phyloP scores from a whole-genome alignment of 73 alveolate species.

The Tetrahymena borealis region DNA sequence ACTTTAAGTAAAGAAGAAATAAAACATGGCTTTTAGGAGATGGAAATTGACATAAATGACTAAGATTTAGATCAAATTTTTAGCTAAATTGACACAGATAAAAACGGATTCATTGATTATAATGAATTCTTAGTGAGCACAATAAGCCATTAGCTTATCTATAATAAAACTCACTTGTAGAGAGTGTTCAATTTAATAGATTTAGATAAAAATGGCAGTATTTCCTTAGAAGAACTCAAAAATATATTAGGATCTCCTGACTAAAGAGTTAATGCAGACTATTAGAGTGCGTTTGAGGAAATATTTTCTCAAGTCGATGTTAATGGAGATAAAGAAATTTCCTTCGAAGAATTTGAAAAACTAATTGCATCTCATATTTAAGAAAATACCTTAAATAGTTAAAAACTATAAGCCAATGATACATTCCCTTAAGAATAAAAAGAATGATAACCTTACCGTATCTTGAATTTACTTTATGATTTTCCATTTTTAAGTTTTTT shows the following conservation, averaged over 20 bases:
- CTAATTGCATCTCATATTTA: neutral
- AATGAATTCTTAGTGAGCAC: conserved; percentile 10
- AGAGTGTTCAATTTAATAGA: conserved; percentile 16
- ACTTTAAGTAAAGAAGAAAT: conserved; percentile 8
- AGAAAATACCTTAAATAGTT: neutral
- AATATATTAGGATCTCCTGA: conserved; percentile 2
- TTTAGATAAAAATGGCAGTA: conserved; percentile 12
- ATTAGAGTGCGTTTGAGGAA: neutral
- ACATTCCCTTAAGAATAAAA: too few relatives aligned
- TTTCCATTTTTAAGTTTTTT: too few relatives aligned
- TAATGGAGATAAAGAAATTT: neutral
- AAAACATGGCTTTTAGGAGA: neutral
- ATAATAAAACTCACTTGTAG: neutral
- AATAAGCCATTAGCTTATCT: neutral
- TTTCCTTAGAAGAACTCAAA: conserved; percentile 5
- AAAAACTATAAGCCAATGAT: neutral
- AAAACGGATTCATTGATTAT: conserved; percentile 12
- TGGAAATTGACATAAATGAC: neutral
- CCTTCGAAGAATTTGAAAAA: neutral
- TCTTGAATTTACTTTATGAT: too few relatives aligned
- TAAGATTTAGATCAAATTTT: conserved; percentile 4
- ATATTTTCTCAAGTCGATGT: neutral
- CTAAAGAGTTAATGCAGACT: neutral
- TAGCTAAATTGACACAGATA: neutral
- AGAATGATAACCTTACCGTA: too few relatives aligned